Base-by-base conservation (phyloP, 2,329 filamentous ascomycete genomes). In the Knufia petricola region DNA sequence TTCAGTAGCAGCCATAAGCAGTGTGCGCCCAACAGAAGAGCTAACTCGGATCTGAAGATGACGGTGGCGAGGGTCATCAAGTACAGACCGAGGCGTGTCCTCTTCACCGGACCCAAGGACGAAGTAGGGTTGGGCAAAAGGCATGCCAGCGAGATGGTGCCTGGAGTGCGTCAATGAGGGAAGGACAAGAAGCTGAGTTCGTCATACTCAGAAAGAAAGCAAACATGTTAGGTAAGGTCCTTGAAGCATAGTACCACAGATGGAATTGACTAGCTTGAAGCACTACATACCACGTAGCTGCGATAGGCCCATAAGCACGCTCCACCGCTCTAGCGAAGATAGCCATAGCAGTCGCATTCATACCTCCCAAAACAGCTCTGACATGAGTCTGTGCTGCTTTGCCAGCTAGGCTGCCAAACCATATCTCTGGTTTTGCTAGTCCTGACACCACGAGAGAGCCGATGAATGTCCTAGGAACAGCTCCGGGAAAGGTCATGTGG, bases 171-270 rank as follows among this genome's bases (percentile, higher is more conserved):
- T 50, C n/a, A 38, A 49, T 10, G 12, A 12, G 12, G 39, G 17
- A 13, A 34, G 26, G 24, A 30, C 13, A 2, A 6, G 39, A 26
- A 34, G 26, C 21, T 21, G 42, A 20, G 26, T 17, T 31, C 19
- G 30, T 74, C 82, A 66, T 72, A 90, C 84, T 87, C 50, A 95
- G 69, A 8, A 81, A 79, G 69, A 96, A 92, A 17, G 92, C 89
- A 67, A 95, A 94, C 84, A 94, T 95, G 64, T 98, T 98, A 1
- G 92, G 92, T 55, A 98, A 69, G 2, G 88, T 92, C 52, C 92
- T 77, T 13, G 88, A 92, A 12, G 89, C 84, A 70, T 98, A 98
- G 67, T 87, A 98, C 53, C 92, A 75, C 52, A 94, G 70, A 67
- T 98, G 92, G 61, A 98, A 98, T 66, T 96, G 90, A 64, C 81